Evolutionary conservation across 352 stramenopile genomes (phyloP), one percentile per base, ranked within the genome.

Genomic region (Pythium scleroteichum): DNA sequence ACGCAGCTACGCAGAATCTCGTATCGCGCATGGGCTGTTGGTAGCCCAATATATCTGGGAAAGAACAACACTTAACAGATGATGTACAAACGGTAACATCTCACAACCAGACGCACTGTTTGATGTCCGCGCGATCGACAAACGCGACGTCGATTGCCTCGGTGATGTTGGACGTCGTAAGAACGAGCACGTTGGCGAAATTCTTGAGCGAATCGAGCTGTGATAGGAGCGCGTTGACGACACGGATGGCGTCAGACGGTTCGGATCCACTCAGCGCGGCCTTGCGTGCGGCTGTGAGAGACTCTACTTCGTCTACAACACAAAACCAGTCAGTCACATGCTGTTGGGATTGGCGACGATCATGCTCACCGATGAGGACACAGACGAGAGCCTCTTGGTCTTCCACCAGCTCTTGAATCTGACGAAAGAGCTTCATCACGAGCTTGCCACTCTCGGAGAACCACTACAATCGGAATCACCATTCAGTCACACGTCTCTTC

Each of bases 401-500:
- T 51, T 97, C 81, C 4, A 97, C 79, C 39, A 98, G 77, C 41
- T 98, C 90, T 50, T 91, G 75, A 35, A 98, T 94, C 64, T 97
- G 82, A 5, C 82, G 75, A 61, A 98, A 98, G 9, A 98, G 77
- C 57, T 94, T 91, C 71, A 88, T 90, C 23, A 98, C 87, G 10
- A 98, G 79, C 69, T 98, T 98, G 17, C 92, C 94, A 46, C 85
- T 97, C 64, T 98, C 94, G 17, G 85, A 97, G 73, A 98, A 98
- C 94, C 94, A 98, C 76, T 97, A 80, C 20, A 35, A 76, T 38
- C 4, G 14, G 58, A 50, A n/a, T 29, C 53, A 27, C 19, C 2
- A 54, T 14, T 20, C 23, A 51, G 19, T 22, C 42, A 50, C 16
- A 32, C 16, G 57, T 20, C n/a, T 38, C 17, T 17, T 24, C 50